Percentiles rank a stretch among this genome's conserved stretches.
Evolutionary conservation across 176 grass and related monocot species (phyloP).

Genomic region (Juncus inflexus): DNA sequence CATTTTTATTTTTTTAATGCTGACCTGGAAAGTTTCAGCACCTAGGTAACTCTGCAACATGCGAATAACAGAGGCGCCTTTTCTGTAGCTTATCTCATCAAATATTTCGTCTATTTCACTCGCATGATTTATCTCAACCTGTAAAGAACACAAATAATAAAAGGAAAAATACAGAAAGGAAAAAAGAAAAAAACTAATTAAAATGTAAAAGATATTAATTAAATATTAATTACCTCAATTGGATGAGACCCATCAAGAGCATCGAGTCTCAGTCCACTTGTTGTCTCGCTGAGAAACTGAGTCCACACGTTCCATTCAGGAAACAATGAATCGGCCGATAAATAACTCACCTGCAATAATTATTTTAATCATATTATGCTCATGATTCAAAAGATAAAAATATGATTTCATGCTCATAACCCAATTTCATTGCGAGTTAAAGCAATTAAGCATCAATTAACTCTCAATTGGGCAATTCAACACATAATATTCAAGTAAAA

Average conservation of each 20-base stretch:
- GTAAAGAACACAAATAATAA: constrained; percentile 18
- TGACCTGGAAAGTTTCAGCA: constrained; percentile 93
- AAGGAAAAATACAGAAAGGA: neutral
- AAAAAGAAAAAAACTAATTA: neutral
- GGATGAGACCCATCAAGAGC: constrained; percentile 87
- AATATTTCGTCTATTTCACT: constrained; percentile 98
- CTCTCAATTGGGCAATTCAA: no score
- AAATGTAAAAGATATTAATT: no score
- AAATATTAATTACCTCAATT: constrained; percentile 65
- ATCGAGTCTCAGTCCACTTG: constrained; percentile 72
- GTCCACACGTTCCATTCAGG: constrained; percentile 99
- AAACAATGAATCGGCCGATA: constrained; percentile 68
- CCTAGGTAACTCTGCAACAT: constrained; percentile 99
- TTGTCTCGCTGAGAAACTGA: constrained; percentile 79
- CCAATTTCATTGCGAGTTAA: no score
- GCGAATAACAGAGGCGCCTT: constrained; percentile 88
- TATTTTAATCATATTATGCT: constrained; percentile 2
- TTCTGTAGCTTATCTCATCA: constrained; percentile 99
- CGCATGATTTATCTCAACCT: constrained; percentile 97
- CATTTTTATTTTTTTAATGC: no score
- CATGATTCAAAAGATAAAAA: no score
- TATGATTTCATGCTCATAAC: no score
- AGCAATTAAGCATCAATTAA: no score
- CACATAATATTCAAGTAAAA: no score
- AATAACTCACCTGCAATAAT: constrained; percentile 61